phyloP scores from a whole-genome alignment of 345 rosid species.

The Rhodamnia argentea region DNA sequence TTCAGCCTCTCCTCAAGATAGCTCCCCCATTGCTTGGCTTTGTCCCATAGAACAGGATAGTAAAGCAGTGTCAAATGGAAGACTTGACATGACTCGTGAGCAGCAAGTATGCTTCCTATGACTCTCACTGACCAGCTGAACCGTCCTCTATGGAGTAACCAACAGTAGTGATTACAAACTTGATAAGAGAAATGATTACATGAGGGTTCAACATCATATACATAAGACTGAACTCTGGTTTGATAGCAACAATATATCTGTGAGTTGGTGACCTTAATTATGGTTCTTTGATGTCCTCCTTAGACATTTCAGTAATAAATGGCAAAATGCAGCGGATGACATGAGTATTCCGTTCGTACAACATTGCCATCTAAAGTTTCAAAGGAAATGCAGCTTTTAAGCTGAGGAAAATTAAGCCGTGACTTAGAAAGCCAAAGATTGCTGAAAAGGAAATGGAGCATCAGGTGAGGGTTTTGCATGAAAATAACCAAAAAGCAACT shows the following conservation, averaged over 20 bases:
- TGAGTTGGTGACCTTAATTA: background rate
- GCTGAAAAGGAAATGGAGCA: background rate
- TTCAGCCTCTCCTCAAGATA: slow-evolving; percentile 43
- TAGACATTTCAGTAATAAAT: background rate
- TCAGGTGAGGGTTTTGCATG: background rate
- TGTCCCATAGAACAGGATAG: background rate
- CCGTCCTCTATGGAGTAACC: background rate
- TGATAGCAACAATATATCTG: background rate
- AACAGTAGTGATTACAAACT: background rate
- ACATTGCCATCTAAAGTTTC: background rate
- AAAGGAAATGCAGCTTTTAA: background rate
- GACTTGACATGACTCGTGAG: background rate
- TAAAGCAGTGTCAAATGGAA: background rate
- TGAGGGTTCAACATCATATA: background rate
- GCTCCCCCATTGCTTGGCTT: slow-evolving; percentile 34
- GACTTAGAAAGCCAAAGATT: background rate
- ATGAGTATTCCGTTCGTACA: background rate
- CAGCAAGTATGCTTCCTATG: background rate
- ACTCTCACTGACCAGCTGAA: background rate
- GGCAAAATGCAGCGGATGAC: background rate
- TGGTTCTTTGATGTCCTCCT: background rate
- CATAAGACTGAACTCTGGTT: background rate
- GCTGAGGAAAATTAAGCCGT: background rate
- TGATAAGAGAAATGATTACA: background rate
- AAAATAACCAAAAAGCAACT: background rate